A percentile compares a stretch with the other conserved stretches of the same genome.
These are phyloP conservation scores for Brassica incana DNA, from an alignment of 345 rosid species.

Conservation along the genomic window DNA sequence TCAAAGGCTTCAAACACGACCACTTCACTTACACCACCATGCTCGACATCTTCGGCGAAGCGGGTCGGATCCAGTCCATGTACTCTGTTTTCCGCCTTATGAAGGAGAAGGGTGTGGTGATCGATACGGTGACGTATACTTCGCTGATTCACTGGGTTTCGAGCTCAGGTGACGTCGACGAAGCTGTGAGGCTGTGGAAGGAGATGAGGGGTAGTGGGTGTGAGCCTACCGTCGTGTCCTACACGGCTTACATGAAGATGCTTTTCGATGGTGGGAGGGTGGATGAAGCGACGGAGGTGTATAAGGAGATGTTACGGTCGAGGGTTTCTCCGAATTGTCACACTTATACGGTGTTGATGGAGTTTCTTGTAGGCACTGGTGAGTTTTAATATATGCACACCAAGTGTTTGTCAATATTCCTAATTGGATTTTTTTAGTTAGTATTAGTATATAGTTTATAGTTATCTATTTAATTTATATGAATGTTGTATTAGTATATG, in stretches of 20 bases:
- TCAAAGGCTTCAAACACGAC: slow-evolving; percentile 72
- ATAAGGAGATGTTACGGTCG: slow-evolving; percentile 64
- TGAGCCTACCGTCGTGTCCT: slow-evolving; percentile 66
- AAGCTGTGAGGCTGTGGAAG: slow-evolving; percentile 62
- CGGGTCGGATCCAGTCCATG: slow-evolving; percentile 73
- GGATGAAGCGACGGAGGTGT: slow-evolving; percentile 64
- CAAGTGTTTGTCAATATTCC: slow-evolving; percentile 47
- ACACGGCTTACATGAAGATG: slow-evolving; percentile 83
- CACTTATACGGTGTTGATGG: slow-evolving; percentile 85
- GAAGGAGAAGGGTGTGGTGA: slow-evolving; percentile 58
- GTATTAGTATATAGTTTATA: not conserved
- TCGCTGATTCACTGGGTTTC: slow-evolving; percentile 84
- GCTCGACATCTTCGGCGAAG: slow-evolving; percentile 93
- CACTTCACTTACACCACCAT: slow-evolving; percentile 89
- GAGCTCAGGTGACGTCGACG: slow-evolving; percentile 60
- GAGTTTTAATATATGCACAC: slow-evolving; percentile 31
- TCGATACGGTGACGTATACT: slow-evolving; percentile 77
- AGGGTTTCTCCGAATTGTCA: slow-evolving; percentile 70
- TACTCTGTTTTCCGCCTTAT: slow-evolving; percentile 55
- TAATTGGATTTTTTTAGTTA: not conserved
- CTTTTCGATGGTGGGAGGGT: slow-evolving; percentile 58
- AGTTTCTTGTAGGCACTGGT: slow-evolving; percentile 66
- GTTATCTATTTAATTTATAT: not conserved
- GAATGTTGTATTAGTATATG: not conserved
- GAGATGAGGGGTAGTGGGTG: slow-evolving; percentile 64